Evolutionary conservation across 2,329 filamentous ascomycete species (phyloP), one percentile per base, ranked within the genome.

Genomic region (Penicillium occitanis): DNA sequence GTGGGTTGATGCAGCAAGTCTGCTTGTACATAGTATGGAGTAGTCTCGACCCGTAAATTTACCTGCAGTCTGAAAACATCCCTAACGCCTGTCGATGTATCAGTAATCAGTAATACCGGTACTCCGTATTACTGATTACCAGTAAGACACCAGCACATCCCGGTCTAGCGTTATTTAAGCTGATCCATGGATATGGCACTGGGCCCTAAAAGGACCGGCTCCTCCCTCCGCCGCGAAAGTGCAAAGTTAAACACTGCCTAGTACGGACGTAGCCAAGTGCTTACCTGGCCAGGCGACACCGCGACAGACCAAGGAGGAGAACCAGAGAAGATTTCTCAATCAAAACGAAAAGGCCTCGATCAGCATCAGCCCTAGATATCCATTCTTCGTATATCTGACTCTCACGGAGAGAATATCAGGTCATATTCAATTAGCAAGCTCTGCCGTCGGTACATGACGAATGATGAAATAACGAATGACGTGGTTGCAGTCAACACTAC

Each of bases 101-200:
- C 25, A n/a, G 51, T 57, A 57, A 2, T 33, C 17, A 30, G 17
- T 44, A 30, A 44, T 60, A 60, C 57, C 22, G 33, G 33, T 13
- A 46, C 37, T 10, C 19, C 0, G 37, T 40, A 60, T 42, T 44
- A 60, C 5, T 30, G 7, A 3, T 33, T 33, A 10, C 57, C 22
- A 19, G 25, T 30, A 37, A 42, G 57, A 59, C 57, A 59, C 57
- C 51, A 44, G 61, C 22, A 25, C 50, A 53, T 53, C 50, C 25
- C 37, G 60, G 35, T 42, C 50, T 59, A 66, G 65, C 55, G 65
- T 61, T 44, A 53, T 37, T 33, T 66, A 59, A 55, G 60, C 55
- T 58, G 65, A 66, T 66, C 65, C 65, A 66, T 63, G 65, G 65
- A 63, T 66, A 63, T 66, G 65, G 65, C 65, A 59, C 65, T 66